Evolutionary conservation across 768 basidiomycete species (phyloP), one percentile per base, ranked within the genome.

Genomic region (Glaciozyma martinii): DNA sequence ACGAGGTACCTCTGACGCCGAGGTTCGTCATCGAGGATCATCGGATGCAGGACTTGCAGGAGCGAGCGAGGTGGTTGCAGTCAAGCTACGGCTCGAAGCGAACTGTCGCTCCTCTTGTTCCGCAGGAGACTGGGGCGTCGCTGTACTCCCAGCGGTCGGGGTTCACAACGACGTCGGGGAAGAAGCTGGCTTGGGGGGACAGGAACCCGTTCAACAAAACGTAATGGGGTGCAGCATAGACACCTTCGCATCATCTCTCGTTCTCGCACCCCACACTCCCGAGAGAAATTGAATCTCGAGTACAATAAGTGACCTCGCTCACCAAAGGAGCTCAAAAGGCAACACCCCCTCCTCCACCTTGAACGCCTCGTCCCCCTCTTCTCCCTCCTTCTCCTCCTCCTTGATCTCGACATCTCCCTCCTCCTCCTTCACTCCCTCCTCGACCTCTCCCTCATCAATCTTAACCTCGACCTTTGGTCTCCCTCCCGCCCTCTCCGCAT

Each of bases 1-100:
- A 56, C n/a, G 55, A 56, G 23, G 55, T 56, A 9, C 55, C 55
- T 29, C 55, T 56, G 37, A 56, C 55, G 13, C 55, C 55, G 15
- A 23, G 55, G 23, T 56, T 56, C 37, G 55, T 56, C 12, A n/a
- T 56, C 55, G 55, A 52, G 50, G n/a, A n/a, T 25, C n/a, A 47
- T 30, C 32, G 32, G 32, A 27, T 42, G n/a, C 23, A n/a, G 33
- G 37, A n/a, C 55, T 9, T 16, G 25, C 55, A n/a, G 37, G 37
- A 25, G 18, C 53, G 32, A 21, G 15, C 55, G 23, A 33, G 37
- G 37, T 56, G 55, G 55, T 56, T 37, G 9, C 12, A 15, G n/a
- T 56, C 55, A 9, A 40, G 37, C 37, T 56, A 56, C 18, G 55
- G 55, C 23, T 56, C 55, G 32, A 55, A 32, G 53, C 53, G 30